Percentiles rank a stretch among this genome's conserved stretches.
phyloP scores from a whole-genome alignment of 345 rosid species.

The Carallia brachiata region DNA sequence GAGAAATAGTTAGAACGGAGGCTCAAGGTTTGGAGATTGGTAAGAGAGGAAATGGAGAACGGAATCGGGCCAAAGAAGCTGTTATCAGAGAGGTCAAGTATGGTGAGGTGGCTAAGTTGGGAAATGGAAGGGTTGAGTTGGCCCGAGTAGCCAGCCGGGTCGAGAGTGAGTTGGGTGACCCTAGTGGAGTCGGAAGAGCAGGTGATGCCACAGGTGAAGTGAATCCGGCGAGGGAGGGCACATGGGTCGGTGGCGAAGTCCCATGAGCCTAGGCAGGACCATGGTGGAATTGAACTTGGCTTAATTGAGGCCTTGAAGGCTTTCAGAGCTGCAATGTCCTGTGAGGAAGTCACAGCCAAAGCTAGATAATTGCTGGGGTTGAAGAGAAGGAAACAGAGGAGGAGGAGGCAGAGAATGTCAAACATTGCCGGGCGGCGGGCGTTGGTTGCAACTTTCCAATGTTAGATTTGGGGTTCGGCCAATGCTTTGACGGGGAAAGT shows the following conservation, averaged over 20 bases:
- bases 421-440: not conserved
- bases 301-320: constrained; percentile 56
- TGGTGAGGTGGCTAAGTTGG: constrained; percentile 43
- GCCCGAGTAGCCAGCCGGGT: constrained; percentile 80
- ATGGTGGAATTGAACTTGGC: constrained; percentile 47
- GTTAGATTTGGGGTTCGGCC: too few relatives aligned
- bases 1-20: constrained; percentile 79
- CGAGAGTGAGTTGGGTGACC: constrained; percentile 71
- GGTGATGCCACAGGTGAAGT: constrained; percentile 58
- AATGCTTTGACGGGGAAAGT: not conserved
- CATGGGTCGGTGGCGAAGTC: constrained; percentile 70
- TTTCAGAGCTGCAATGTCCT: constrained; percentile 61
- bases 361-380: not conserved
- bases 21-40: constrained; percentile 44
- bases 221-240: constrained; percentile 57
- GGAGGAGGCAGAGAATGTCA: not conserved
- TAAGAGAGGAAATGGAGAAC: constrained; percentile 56
- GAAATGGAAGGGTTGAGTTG: constrained; percentile 62
- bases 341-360: constrained; percentile 18
- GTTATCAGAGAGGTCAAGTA: constrained; percentile 79
- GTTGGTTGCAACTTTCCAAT: too few relatives aligned
- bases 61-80: constrained; percentile 65
- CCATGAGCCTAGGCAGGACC: constrained; percentile 74
- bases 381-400: not conserved
- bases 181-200: constrained; percentile 52